A percentile compares a stretch with the other conserved stretches of the same genome.
These are phyloP conservation scores for Cardamine resedifolia DNA, from an alignment of 345 rosid species.

Conservation along the genomic window DNA sequence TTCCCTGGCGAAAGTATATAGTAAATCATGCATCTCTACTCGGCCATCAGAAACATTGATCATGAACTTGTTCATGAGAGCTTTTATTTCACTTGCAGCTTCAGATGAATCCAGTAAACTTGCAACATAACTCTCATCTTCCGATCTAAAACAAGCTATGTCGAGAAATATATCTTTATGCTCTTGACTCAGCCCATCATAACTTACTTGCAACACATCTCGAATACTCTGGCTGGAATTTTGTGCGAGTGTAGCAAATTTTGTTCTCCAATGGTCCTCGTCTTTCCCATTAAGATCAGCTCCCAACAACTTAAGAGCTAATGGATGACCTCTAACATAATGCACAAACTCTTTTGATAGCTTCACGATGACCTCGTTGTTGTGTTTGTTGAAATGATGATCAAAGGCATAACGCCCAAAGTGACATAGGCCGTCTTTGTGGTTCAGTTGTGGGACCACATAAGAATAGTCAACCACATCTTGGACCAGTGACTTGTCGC, in stretches of 20 bases:
- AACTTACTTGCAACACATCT: slow-evolving; percentile 23
- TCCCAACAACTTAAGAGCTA: slow-evolving; percentile 41
- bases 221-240: slow-evolving; percentile 7
- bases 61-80: slow-evolving; percentile 28
- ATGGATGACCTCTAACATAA: slow-evolving; percentile 35
- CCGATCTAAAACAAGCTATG: slow-evolving; percentile 35
- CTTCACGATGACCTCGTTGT: background rate
- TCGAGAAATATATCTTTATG: slow-evolving; percentile 34
- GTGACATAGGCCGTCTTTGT: background rate
- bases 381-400: background rate
- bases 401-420: slow-evolving; percentile 22
- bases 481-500: slow-evolving; percentile 6
- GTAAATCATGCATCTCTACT: slow-evolving; percentile 35
- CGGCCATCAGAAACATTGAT: background rate
- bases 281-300: background rate
- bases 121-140: background rate
- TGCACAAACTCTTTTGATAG: slow-evolving; percentile 10
- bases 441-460: background rate
- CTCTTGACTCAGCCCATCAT: slow-evolving; percentile 18
- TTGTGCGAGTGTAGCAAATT: background rate
- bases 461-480: background rate
- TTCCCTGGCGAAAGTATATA: slow-evolving; percentile 17
- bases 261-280: slow-evolving; percentile 22
- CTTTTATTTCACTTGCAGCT: background rate
- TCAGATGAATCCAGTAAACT: slow-evolving; percentile 15